Evolutionary conservation across 192 early-diverging fungal species (phyloP).

Genomic region (Dissophora globulifera): DNA sequence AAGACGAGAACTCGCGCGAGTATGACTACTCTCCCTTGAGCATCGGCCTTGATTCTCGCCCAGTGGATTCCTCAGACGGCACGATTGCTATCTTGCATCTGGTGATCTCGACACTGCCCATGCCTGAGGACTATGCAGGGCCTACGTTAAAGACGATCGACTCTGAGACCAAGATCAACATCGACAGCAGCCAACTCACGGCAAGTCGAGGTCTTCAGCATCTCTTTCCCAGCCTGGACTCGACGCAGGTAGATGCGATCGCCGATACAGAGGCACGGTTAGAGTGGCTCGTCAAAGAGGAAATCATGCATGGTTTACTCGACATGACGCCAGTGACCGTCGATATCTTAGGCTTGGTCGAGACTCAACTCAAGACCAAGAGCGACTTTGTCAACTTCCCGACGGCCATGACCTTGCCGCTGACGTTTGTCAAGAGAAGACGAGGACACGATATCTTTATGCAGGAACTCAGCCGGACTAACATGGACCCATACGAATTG

Average conservation of each 20-base stretch:
- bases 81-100: constrained; percentile 75
- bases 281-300: constrained; percentile 74
- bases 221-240: constrained; percentile 40
- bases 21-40: constrained; percentile 68
- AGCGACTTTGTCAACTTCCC: constrained; percentile 67
- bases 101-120: constrained; percentile 71
- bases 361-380: constrained; percentile 63
- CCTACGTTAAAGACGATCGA: constrained; percentile 50
- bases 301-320: constrained; percentile 78
- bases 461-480: constrained; percentile 57
- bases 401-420: constrained; percentile 59
- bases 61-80: constrained; percentile 74
- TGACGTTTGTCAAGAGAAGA: constrained; percentile 62
- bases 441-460: constrained; percentile 62
- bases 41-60: constrained; percentile 70
- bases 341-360: constrained; percentile 58
- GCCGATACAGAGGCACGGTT: constrained; percentile 65
- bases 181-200: constrained; percentile 21
- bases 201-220: constrained; percentile 31
- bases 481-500: constrained; percentile 59
- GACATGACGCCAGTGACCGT: constrained; percentile 64
- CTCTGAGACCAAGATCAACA: constrained; percentile 36
- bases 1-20: constrained; percentile 26
- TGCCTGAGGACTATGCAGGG: constrained; percentile 48
- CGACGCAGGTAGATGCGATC: constrained; percentile 67